phyloP scores from a whole-genome alignment of 345 rosid genomes.

The Rhodomyrtus tomentosa region DNA sequence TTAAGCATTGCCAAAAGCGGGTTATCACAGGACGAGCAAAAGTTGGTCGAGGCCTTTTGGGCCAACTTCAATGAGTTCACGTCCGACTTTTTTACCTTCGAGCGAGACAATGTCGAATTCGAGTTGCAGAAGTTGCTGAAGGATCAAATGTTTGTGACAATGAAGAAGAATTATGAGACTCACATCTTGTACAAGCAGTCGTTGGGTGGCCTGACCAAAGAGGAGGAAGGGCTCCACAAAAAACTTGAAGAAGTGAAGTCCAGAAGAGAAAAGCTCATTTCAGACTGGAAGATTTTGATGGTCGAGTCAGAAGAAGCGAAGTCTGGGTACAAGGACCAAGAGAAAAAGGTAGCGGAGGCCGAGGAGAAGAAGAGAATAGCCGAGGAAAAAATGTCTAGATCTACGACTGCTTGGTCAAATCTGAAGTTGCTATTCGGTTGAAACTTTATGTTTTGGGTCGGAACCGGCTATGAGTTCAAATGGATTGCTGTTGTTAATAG shows the following conservation, averaged over 20 bases:
- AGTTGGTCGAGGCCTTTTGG: background rate
- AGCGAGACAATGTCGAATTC: background rate
- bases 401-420: constrained; percentile 3
- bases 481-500: background rate
- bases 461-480: background rate
- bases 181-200: background rate
- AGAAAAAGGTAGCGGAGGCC: background rate
- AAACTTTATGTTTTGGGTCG: too few relatives aligned
- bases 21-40: background rate
- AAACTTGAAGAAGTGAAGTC: background rate
- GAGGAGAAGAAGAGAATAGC: constrained; percentile 7
- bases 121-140: background rate
- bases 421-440: background rate
- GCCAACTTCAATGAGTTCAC: constrained; percentile 1
- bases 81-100: constrained; percentile 2
- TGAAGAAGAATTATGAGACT: background rate
- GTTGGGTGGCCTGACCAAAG: background rate
- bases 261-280: background rate
- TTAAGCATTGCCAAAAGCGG: background rate
- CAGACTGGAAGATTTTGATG: constrained; percentile 4
- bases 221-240: background rate
- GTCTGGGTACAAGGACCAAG: background rate
- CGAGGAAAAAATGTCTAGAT: constrained; percentile 1
- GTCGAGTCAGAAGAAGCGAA: background rate
- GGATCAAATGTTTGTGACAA: background rate